A percentile compares a stretch with the other conserved stretches of the same genome.
Evolutionary conservation across 208 protist species (phyloP).

Genomic region (Trypanosoma grayi): DNA sequence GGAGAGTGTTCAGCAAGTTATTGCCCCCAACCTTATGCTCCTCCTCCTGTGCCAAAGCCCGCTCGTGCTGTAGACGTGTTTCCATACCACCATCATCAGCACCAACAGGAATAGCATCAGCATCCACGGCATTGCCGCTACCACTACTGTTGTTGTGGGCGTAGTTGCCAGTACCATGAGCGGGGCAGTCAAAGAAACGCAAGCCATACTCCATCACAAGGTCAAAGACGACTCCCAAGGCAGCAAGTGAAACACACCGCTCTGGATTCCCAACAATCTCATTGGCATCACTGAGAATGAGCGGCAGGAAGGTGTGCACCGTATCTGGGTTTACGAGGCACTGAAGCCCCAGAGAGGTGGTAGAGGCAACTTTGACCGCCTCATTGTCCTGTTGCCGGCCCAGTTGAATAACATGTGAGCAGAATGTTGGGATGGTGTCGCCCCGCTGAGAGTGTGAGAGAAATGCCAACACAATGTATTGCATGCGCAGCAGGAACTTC

Average conservation of each 20-base stretch:
- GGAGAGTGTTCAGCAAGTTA: constrained; percentile 48
- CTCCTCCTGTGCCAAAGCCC: constrained; percentile 72
- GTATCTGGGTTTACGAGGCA: constrained; percentile 84
- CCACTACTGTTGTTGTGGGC: constrained; percentile 1
- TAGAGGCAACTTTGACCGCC: constrained; percentile 70
- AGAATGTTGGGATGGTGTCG: constrained; percentile 72
- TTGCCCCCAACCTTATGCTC: constrained; percentile 79
- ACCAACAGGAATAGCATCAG: constrained; percentile 25
- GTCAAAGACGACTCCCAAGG: constrained; percentile 77
- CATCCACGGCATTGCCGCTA: neutral
- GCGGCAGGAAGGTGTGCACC: constrained; percentile 90
- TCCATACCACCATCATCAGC: constrained; percentile 27
- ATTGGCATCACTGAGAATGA: constrained; percentile 68
- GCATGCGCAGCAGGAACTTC: constrained; percentile 89
- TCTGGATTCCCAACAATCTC: constrained; percentile 20
- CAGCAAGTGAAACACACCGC: constrained; percentile 52
- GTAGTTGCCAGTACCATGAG: constrained; percentile 1
- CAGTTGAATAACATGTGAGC: constrained; percentile 86
- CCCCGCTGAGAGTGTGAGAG: constrained; percentile 79
- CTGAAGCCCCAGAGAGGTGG: constrained; percentile 72
- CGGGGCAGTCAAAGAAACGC: constrained; percentile 70
- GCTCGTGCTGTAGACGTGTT: constrained; percentile 71
- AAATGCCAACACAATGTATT: constrained; percentile 83
- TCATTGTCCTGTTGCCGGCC: constrained; percentile 77
- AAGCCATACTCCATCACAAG: constrained; percentile 87